Percentiles rank a stretch among this genome's conserved stretches.
Evolutionary conservation across 179 eudicot genomes (phyloP).

Genomic region (Sideroxylon spinosum): DNA sequence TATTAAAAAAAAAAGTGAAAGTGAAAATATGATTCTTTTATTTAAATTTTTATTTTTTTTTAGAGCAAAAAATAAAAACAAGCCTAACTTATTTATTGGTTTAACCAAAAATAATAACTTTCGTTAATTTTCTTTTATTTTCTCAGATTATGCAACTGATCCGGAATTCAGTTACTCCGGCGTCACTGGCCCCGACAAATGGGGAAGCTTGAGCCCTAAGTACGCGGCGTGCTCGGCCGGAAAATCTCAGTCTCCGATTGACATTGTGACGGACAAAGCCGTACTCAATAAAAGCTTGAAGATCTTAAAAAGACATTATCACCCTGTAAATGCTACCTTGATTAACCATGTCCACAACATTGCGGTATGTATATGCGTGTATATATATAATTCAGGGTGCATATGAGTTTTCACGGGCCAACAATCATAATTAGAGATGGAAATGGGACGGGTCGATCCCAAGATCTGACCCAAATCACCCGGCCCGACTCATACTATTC

Average conservation of each 20-base stretch:
- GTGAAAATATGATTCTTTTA: too few species aligned
- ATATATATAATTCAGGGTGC: too few species aligned
- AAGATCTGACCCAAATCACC: too few species aligned
- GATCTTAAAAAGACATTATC: conserved; percentile 28
- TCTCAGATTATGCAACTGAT: neutral
- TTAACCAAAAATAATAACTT: neutral
- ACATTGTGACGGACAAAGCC: conserved; percentile 25
- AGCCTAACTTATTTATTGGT: too few species aligned
- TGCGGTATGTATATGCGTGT: conserved; percentile 22
- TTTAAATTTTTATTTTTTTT: too few species aligned
- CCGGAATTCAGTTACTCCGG: conserved; percentile 32
- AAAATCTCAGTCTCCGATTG: conserved; percentile 42
- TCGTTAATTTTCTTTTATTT: neutral
- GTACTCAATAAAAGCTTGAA: conserved; percentile 17
- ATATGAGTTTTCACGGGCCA: too few species aligned
- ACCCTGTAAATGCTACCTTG: conserved; percentile 31
- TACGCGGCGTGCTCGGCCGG: conserved; percentile 34
- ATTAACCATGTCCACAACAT: conserved; percentile 33
- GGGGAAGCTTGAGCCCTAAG: conserved; percentile 38
- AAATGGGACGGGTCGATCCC: too few species aligned
- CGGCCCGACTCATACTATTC: too few species aligned
- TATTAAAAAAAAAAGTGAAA: too few species aligned
- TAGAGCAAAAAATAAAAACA: too few species aligned
- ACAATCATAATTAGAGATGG: too few species aligned
- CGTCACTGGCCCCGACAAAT: conserved; percentile 27